These are phyloP conservation scores for Vanderwaltozyma yarrowii DNA, from an alignment of 805 yeast species.

Conservation along the genomic window DNA sequence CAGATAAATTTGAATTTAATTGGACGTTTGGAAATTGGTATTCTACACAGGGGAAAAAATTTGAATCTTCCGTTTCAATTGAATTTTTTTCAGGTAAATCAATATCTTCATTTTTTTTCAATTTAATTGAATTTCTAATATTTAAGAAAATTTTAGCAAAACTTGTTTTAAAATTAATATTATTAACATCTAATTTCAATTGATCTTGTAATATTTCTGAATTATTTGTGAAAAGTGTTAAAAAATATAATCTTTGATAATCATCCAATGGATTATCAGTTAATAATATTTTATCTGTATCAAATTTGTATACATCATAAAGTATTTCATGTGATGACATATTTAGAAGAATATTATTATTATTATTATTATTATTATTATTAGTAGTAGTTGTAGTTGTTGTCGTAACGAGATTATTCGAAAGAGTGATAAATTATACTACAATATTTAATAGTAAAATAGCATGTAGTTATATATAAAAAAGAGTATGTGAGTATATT, in stretches of 20 bases:
- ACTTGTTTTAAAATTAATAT: background rate
- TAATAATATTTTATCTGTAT: conserved; percentile 9
- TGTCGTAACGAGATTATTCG: too few relatives aligned
- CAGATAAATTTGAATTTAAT: background rate
- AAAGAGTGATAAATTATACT: too few relatives aligned
- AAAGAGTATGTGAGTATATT: too few relatives aligned
- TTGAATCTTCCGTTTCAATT: background rate
- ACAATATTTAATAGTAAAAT: too few relatives aligned
- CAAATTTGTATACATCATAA: conserved; percentile 3
- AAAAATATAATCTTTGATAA: conserved; percentile 24
- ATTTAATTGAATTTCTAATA: conserved; percentile 1
- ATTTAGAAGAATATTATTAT: too few relatives aligned
- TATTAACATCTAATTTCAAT: background rate
- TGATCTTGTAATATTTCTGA: background rate
- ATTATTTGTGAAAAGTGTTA: conserved; percentile 6
- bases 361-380: too few relatives aligned
- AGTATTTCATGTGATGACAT: too few relatives aligned
- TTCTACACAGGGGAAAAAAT: conserved; percentile 20
- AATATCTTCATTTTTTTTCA: background rate
- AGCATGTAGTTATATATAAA: too few relatives aligned
- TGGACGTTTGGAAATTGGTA: conserved; percentile 21
- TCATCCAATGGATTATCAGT: conserved; percentile 23
- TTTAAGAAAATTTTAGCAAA: background rate
- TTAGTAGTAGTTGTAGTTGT: too few relatives aligned
- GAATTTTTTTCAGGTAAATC: background rate